Percentiles rank a stretch among this genome's conserved stretches.
Conservation (phyloP, 2,329 filamentous ascomycete species). For the Endothia cerciana region DNA sequence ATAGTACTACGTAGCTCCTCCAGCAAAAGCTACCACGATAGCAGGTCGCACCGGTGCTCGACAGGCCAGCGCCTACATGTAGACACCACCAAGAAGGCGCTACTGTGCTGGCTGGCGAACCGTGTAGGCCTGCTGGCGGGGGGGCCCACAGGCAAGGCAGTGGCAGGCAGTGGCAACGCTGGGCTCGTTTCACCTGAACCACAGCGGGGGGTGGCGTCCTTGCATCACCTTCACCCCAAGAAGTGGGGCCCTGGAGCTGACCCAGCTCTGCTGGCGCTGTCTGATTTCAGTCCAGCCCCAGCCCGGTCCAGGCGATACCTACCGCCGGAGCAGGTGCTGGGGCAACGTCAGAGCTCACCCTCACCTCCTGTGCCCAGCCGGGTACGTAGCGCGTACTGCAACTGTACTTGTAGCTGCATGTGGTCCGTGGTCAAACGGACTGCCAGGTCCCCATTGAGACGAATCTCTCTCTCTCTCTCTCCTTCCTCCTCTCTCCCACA, state of each 20-base stretch:
- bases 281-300: neutral
- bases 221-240: neutral
- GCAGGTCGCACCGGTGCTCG: too few relatives aligned
- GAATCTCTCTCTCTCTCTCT: neutral
- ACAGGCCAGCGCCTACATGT: too few relatives aligned
- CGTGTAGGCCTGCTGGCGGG: neutral
- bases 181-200: conserved; percentile 11
- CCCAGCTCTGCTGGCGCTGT: neutral
- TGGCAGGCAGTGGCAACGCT: neutral
- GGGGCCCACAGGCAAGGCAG: neutral
- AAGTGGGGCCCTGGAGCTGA: neutral
- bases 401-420: neutral
- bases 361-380: neutral
- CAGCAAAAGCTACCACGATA: too few relatives aligned
- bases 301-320: too few relatives aligned
- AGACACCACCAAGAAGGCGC: too few relatives aligned
- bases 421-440: conserved; percentile 10
- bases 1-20: too few relatives aligned
- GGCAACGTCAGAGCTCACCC: too few relatives aligned
- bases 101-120: too few relatives aligned
- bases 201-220: conserved; percentile 3
- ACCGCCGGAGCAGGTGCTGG: too few relatives aligned
- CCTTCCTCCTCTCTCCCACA: neutral
- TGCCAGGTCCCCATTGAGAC: conserved; percentile 1
- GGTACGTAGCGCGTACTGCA: too few relatives aligned